Base-by-base conservation (phyloP, 2,329 filamentous ascomycete genomes). In the Pseudogymnoascus sp. region DNA sequence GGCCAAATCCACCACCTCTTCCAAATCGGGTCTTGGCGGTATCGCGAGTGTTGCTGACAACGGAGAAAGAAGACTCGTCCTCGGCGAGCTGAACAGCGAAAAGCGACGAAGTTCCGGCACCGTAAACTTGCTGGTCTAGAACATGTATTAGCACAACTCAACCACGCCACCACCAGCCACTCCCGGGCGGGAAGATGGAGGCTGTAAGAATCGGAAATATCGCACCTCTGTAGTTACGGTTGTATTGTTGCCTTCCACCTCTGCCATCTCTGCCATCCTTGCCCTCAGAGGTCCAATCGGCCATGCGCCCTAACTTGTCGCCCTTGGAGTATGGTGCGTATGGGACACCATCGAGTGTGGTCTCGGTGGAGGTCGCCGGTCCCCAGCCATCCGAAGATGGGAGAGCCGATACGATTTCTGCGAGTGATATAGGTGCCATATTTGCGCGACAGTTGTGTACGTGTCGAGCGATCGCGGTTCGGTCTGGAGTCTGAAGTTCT, bases 271-370 rank as follows among this genome's bases (percentile, higher is more conserved):
- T 81, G 64, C 82, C 79, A 68, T 94, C 90, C 78, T 97, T 97
- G 75, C 89, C 86, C 73, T 97, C 94, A 57, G 86, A 73, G 16
- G 92, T 96, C 94, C 94, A 99, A 81, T 99, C 94, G 64, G 94
- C 94, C 92, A 99, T 97, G 75, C 94, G 92, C 72, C 94, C 94
- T 63, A 99, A 82, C 83, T 97, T 97, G 81, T 99, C 94, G 74
- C 91, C 92, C 79, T 99, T 99, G 68, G 92, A 97, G 81, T 94
- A 99, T 64, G 94, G 94, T 70, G 94, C 94, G 76, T 97, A 99
- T 38, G 94, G 94, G 58, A 97, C 91, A 74, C 94, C 94, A 74
- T 96, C 87, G 71, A 97, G 84, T 65, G 90, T 96, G 66, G 90
- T 96, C 75, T 96, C 90, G 70, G 79, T 85, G 64, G 92, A 88